phyloP scores from a whole-genome alignment of 345 rosid species.

The Turnera subulata region DNA sequence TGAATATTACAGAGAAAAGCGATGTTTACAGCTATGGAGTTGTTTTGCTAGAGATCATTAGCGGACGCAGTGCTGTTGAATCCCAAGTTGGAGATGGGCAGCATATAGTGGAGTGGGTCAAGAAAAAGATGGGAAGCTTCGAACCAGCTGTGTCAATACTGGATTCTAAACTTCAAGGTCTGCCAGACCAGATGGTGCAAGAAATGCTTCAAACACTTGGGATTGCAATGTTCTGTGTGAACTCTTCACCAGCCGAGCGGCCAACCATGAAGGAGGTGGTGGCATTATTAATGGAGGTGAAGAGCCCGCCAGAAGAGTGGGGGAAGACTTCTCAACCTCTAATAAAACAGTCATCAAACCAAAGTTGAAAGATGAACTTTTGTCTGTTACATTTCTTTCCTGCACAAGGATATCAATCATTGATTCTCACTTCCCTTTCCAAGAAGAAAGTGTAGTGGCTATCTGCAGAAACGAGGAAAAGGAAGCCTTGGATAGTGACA shows the following conservation, averaged over 20 bases:
- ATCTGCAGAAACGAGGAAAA: no score
- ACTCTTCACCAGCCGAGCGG: slow-evolving; percentile 74
- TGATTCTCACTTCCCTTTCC: slow-evolving; percentile 17
- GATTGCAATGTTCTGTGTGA: slow-evolving; percentile 94
- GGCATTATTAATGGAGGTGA: slow-evolving; percentile 82
- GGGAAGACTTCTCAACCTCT: slow-evolving; percentile 88
- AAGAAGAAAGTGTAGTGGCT: slow-evolving; percentile 16
- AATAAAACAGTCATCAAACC: slow-evolving; percentile 70
- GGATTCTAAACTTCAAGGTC: slow-evolving; percentile 70
- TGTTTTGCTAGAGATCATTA: slow-evolving; percentile 80
- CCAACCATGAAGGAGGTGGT: slow-evolving; percentile 98
- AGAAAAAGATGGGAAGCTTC: slow-evolving; percentile 94
- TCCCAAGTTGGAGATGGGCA: slow-evolving; percentile 64
- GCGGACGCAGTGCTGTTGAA: slow-evolving; percentile 78
- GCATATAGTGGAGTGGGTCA: slow-evolving; percentile 97
- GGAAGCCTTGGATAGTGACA: no score
- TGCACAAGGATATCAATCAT: no score
- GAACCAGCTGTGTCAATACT: slow-evolving; percentile 74
- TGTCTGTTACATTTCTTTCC: no score
- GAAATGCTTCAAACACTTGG: slow-evolving; percentile 95
- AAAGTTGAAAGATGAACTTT: slow-evolving; percentile 28
- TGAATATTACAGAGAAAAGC: slow-evolving; percentile 94
- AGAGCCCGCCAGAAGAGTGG: slow-evolving; percentile 86
- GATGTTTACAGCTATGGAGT: slow-evolving; percentile 94
- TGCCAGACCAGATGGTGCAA: slow-evolving; percentile 87